Base-by-base conservation (phyloP, 1,139 yeast species). In the Suhomyces ambrosiae region DNA sequence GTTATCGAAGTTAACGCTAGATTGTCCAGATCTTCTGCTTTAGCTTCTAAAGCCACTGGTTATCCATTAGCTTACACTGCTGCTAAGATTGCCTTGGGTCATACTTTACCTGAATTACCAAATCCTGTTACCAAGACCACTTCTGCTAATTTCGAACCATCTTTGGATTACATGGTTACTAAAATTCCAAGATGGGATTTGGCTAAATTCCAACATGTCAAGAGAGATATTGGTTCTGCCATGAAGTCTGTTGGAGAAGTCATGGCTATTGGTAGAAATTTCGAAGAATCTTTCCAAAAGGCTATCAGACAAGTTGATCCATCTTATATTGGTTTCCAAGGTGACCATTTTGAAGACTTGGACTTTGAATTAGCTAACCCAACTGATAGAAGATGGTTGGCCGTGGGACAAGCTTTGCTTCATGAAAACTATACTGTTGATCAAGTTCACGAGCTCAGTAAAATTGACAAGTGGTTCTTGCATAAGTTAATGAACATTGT, bases 191-290 rank as follows among this genome's bases (percentile, higher is more conserved):
- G 97, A 69, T 92, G 98, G 98, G 98, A 92, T 73, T 74, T 92
- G 64, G 71, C 92, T 48, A 92, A 92, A 74, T 92, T 92, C 74
- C 94, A 87, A 63, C 95, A 88, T 59, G 97, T 90, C 45, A 84
- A 87, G 63, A 81, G 95, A 63, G 89, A 85, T 52, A 85, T 90
- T 60, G 96, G 96, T 31, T 87, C 96, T 19, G 82, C 97, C 34
- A 92, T 92, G 98, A 92, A 92, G 68, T 90, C 97, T 32, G 98
- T 92, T 42, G 98, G 98, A 65, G 98, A 92, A 68, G 98, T 92
- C 44, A 92, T 92, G 98, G 95, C 97, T 39, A 92, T 92, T 60
- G 98, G 98, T 57, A 84, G 98, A 70, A 92, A 82, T 53, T 92
- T 90, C 60, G 98, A 92, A 70, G 98, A 92, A 68, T 86, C 97